phyloP scores from a whole-genome alignment of 345 rosid genomes.

The Turritis glabra region DNA sequence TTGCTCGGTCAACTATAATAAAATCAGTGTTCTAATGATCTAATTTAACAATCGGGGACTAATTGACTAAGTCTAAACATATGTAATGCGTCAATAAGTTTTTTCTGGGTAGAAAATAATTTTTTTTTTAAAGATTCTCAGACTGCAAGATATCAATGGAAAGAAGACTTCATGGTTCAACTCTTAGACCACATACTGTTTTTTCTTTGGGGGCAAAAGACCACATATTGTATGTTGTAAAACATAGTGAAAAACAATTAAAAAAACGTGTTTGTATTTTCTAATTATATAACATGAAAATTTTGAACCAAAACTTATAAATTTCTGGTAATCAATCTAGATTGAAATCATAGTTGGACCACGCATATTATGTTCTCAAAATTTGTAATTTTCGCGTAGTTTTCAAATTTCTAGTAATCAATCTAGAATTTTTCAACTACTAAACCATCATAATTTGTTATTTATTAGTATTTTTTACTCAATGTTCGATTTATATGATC shows the following conservation, averaged over 20 bases:
- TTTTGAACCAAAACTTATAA: background rate
- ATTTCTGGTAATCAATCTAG: background rate
- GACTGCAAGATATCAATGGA: background rate
- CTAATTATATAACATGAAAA: background rate
- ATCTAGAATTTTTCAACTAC: background rate
- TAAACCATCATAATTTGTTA: background rate
- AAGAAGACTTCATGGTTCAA: background rate
- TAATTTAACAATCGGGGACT: background rate
- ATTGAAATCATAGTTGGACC: background rate
- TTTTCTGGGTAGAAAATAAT: background rate
- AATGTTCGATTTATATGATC: background rate
- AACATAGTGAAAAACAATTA: background rate
- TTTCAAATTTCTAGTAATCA: background rate
- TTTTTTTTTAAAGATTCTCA: background rate
- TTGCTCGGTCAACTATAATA: slow-evolving; percentile 1
- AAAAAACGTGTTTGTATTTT: background rate
- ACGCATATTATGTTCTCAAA: background rate
- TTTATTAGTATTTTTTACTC: background rate
- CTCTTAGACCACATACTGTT: background rate
- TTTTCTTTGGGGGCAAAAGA: background rate
- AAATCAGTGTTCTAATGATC: background rate
- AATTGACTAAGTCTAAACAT: background rate
- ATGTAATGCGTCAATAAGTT: background rate
- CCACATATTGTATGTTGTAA: background rate
- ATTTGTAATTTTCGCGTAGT: too few species aligned